Conservation (phyloP, 345 rosid genomes). For the Salix exigua region DNA sequence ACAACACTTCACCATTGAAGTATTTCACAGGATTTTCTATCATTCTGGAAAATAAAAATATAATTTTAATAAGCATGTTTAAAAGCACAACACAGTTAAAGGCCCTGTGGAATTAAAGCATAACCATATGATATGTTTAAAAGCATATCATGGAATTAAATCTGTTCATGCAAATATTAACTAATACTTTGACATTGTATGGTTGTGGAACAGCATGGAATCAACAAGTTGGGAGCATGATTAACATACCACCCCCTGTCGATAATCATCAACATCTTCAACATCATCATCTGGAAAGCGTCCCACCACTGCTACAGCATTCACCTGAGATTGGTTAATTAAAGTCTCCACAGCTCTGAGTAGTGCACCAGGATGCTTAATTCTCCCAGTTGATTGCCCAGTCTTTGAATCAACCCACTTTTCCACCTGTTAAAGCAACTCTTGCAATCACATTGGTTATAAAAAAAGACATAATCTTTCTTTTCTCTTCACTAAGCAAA, state of each 20-base stretch:
- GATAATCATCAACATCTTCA: constrained; percentile 43
- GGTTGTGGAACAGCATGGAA: background rate
- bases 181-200: background rate
- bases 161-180: no score
- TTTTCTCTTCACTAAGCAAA: background rate
- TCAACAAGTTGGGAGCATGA: background rate
- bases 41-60: no score
- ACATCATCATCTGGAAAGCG: constrained; percentile 57
- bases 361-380: constrained; percentile 47
- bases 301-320: constrained; percentile 56
- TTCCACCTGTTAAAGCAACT: constrained; percentile 34
- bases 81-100: background rate
- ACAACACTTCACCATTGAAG: background rate
- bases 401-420: constrained; percentile 54
- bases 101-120: background rate
- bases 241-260: constrained; percentile 47
- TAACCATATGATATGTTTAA: no score
- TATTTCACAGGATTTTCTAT: background rate
- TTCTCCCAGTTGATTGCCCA: constrained; percentile 60
- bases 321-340: constrained; percentile 37
- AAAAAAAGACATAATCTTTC: background rate
- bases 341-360: constrained; percentile 46
- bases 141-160: background rate
- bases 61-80: no score
- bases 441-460: background rate